Evolutionary conservation across 176 grass and related monocot genomes (phyloP).

Genomic region (Aegilops sharonensis): DNA sequence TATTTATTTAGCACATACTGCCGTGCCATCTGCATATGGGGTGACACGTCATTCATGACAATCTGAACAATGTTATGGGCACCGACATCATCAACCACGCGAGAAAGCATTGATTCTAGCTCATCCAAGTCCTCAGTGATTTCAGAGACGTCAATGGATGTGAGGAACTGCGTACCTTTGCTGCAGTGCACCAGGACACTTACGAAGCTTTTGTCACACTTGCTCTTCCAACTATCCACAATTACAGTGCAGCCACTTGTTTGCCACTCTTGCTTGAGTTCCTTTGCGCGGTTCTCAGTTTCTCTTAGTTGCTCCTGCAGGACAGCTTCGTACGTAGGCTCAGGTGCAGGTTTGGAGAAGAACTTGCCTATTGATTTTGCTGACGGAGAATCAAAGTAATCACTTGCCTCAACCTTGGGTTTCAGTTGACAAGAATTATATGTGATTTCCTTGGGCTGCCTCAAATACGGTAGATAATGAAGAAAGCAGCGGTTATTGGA

Average conservation of each 20-base stretch:
- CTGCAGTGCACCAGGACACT: constrained; percentile 66
- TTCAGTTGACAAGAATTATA: background rate
- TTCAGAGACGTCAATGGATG: constrained; percentile 62
- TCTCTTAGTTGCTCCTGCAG: constrained; percentile 63
- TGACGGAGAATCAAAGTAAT: constrained; percentile 28
- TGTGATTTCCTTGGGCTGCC: constrained; percentile 9
- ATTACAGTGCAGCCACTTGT: constrained; percentile 67
- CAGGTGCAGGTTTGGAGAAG: constrained; percentile 62
- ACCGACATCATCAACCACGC: constrained; percentile 65
- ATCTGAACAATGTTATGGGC: constrained; percentile 66
- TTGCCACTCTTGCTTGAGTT: constrained; percentile 58
- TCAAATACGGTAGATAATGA: background rate
- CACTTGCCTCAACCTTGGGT: background rate
- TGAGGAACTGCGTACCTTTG: constrained; percentile 65
- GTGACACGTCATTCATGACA: constrained; percentile 53
- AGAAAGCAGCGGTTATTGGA: background rate
- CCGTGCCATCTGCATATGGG: constrained; percentile 65
- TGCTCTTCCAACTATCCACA: constrained; percentile 67
- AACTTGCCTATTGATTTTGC: constrained; percentile 66
- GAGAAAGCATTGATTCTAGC: constrained; percentile 41
- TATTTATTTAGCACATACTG: constrained; percentile 54
- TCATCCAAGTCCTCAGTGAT: constrained; percentile 53
- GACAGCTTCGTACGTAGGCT: constrained; percentile 54
- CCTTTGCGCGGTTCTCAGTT: constrained; percentile 37
- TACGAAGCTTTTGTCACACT: constrained; percentile 43